These are phyloP conservation scores for Dictyostelium firmibasis DNA, from an alignment of 78 protist genomes.

Conservation along the genomic window DNA sequence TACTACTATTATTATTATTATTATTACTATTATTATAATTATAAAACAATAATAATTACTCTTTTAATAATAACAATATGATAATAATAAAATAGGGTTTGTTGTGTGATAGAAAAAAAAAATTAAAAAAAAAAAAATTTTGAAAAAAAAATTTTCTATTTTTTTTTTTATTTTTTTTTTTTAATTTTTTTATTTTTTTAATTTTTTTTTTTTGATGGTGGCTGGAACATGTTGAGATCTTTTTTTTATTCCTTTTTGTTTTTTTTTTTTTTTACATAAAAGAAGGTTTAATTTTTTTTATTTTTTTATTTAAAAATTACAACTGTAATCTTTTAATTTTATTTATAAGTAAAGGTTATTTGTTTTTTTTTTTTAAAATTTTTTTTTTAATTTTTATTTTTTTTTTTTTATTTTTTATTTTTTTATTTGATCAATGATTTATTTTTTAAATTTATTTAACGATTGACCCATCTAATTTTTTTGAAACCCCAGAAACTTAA, in stretches of 20 bases:
- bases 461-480: constrained; percentile 17
- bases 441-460: neutral
- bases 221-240: neutral
- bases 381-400: no score
- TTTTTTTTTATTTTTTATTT: no score
- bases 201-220: no score
- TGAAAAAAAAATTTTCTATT: neutral
- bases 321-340: no score
- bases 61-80: neutral
- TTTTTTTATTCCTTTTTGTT: neutral
- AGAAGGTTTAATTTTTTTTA: no score
- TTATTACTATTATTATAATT: neutral
- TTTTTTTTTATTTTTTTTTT: neutral
- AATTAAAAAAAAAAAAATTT: neutral
- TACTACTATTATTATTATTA: neutral
- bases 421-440: no score
- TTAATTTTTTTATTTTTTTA: neutral
- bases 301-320: neutral
- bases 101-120: neutral
- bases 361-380: no score
- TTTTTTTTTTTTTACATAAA: neutral
- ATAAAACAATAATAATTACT: neutral
- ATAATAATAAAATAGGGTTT: neutral
- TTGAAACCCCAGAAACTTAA: neutral
- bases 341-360: no score